Conservation (phyloP, 176 grass and related monocot species). For the Saccharum spontaneum region DNA sequence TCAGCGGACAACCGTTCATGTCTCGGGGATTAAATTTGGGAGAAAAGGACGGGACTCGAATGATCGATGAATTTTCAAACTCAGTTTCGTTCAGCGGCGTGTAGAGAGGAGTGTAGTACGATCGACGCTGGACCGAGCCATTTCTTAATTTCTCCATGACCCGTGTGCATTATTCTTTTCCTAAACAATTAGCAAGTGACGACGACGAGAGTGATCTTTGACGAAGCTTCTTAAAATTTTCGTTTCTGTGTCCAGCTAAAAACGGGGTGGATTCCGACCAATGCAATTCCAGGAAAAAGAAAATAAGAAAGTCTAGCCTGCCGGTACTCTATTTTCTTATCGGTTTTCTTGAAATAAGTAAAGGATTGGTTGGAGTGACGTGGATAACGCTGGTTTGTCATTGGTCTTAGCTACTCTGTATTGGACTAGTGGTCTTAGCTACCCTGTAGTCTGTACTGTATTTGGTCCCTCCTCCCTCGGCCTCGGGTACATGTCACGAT, state of each 20-base stretch:
- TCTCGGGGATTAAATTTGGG: neutral
- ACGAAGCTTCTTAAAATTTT: slow-evolving; percentile 4
- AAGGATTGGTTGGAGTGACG: neutral
- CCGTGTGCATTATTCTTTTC: neutral
- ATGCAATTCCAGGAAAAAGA: neutral
- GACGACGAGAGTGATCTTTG: neutral
- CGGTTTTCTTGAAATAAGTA: neutral
- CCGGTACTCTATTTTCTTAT: neutral
- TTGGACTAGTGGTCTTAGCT: neutral
- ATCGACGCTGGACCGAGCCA: neutral
- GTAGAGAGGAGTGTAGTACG: neutral
- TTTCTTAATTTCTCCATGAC: neutral
- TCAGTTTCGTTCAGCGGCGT: neutral
- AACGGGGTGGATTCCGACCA: slow-evolving; percentile 16
- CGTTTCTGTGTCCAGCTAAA: neutral
- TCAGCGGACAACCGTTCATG: neutral
- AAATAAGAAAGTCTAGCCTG: slow-evolving; percentile 24
- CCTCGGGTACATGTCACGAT: neutral
- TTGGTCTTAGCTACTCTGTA: slow-evolving; percentile 6
- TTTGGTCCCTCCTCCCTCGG: neutral
- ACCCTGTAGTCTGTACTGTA: neutral
- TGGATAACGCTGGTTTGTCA: slow-evolving; percentile 16
- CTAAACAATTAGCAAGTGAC: neutral
- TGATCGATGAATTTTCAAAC: slow-evolving; percentile 18
- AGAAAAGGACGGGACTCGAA: slow-evolving; percentile 13